A percentile compares a stretch with the other conserved stretches of the same genome.
These are phyloP conservation scores for Phialophora tarda DNA, from an alignment of 2,329 filamentous ascomycete species.

Conservation along the genomic window DNA sequence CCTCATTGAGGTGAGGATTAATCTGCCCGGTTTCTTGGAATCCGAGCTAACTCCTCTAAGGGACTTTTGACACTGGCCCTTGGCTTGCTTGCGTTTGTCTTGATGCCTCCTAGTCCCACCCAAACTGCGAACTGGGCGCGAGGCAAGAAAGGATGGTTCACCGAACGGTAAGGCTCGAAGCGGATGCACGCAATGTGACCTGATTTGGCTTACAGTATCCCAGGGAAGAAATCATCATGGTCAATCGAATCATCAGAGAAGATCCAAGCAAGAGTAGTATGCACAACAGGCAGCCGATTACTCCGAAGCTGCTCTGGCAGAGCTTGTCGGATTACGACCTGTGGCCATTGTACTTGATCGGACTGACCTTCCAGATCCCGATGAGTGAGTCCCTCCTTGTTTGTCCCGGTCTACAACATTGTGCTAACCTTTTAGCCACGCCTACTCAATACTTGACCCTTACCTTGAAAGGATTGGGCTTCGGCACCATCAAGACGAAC, in stretches of 20 bases:
- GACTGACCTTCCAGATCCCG: constrained; percentile 40
- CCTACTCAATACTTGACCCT: constrained; percentile 55
- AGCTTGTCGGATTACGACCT: constrained; percentile 47
- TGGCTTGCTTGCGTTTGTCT: constrained; percentile 51
- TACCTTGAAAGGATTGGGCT: constrained; percentile 52
- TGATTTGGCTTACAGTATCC: constrained; percentile 1
- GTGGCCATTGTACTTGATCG: constrained; percentile 48
- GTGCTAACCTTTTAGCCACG: constrained; percentile 48
- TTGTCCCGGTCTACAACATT: neutral
- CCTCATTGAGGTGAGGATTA: constrained; percentile 44
- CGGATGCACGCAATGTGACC: neutral
- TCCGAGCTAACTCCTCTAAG: constrained; percentile 41
- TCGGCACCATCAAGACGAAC: constrained; percentile 50
- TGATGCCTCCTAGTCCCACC: constrained; percentile 48
- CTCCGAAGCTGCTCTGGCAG: constrained; percentile 43
- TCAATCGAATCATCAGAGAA: constrained; percentile 62
- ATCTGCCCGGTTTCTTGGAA: constrained; percentile 41
- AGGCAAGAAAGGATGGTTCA: constrained; percentile 65
- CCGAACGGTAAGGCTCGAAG: constrained; percentile 48
- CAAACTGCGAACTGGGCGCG: constrained; percentile 63
- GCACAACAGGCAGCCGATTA: constrained; percentile 47
- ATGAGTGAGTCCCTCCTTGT: constrained; percentile 23
- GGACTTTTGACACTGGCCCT: constrained; percentile 52
- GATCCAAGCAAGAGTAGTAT: constrained; percentile 48
- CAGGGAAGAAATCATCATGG: constrained; percentile 66